These are phyloP conservation scores for Jamesozyma lodderae DNA, from an alignment of 805 yeast species.

Conservation along the genomic window DNA sequence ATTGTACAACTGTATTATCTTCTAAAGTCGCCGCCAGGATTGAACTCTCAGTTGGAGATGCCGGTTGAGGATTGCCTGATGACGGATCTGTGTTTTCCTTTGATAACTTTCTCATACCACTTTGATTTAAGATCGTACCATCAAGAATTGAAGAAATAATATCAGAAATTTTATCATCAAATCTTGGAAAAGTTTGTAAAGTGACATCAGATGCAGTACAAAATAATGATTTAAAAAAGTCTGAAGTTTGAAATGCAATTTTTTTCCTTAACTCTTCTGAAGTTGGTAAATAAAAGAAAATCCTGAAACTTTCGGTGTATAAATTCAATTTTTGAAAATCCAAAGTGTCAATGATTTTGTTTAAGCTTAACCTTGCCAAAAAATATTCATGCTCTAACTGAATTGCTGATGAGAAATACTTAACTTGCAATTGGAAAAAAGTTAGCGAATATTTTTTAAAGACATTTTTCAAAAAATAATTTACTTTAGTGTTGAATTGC, in stretches of 20 bases:
- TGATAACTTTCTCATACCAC: conserved; percentile 12
- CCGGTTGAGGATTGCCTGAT: conserved; percentile 7
- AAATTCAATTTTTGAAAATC: conserved; percentile 25
- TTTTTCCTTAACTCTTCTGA: conserved; percentile 18
- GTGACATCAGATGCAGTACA: conserved; percentile 22
- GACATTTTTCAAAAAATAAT: conserved; percentile 5
- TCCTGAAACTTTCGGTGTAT: conserved; percentile 32
- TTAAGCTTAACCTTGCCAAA: conserved; percentile 19
- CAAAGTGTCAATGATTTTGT: conserved; percentile 8
- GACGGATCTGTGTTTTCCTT: conserved; percentile 6
- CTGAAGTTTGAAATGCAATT: conserved; percentile 24
- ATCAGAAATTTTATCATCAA: conserved; percentile 20
- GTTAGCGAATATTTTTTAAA: conserved; percentile 4
- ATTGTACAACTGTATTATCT: background rate
- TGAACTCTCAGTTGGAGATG: conserved; percentile 9
- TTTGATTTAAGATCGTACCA: conserved; percentile 17
- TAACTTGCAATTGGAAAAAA: conserved; percentile 19
- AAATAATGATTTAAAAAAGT: conserved; percentile 27
- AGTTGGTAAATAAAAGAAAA: conserved; percentile 27
- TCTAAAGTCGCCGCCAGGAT: background rate
- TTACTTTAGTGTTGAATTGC: conserved; percentile 12
- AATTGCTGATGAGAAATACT: conserved; percentile 25
- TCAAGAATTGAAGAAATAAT: conserved; percentile 22
- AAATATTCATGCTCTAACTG: conserved; percentile 28
- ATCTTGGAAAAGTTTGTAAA: conserved; percentile 16